Percentiles rank a stretch among this genome's conserved stretches.
Evolutionary conservation across 176 grass and related monocot species (phyloP).

Genomic region (Microstegium vimineum): DNA sequence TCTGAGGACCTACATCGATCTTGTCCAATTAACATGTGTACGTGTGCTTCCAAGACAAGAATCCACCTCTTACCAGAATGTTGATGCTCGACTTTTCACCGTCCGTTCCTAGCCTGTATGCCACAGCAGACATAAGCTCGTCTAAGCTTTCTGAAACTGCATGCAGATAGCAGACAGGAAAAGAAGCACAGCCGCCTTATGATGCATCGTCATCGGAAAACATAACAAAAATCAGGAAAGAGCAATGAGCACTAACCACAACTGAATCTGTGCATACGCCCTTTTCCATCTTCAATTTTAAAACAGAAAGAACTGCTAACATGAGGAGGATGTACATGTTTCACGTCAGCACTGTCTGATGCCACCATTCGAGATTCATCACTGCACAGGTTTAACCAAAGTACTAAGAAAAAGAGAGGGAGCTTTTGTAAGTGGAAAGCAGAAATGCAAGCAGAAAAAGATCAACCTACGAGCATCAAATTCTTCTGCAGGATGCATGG

Average conservation of each 20-base stretch:
- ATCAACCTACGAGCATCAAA: conserved; percentile 54
- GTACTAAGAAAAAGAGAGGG: not conserved
- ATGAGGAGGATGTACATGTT: conserved; percentile 44
- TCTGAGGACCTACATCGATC: not conserved
- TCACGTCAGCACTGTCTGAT: conserved; percentile 41
- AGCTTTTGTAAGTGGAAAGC: not conserved
- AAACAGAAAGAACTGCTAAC: conserved; percentile 56
- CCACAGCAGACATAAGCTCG: conserved; percentile 56
- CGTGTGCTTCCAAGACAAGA: not conserved
- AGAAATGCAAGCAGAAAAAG: not conserved
- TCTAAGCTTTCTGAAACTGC: conserved; percentile 55
- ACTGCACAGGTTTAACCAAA: conserved; percentile 33
- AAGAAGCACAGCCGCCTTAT: not conserved
- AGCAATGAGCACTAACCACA: conserved; percentile 41
- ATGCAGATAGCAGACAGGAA: conserved; percentile 20
- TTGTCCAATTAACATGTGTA: not conserved
- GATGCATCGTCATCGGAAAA: not conserved
- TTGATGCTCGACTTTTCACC: conserved; percentile 34
- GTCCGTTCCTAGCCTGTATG: conserved; percentile 41
- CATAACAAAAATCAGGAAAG: not conserved
- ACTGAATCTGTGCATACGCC: conserved; percentile 66
- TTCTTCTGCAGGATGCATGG: conserved; percentile 52
- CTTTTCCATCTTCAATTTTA: conserved; percentile 48
- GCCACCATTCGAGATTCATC: conserved; percentile 40
- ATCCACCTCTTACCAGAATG: conserved; percentile 53